Base-by-base conservation (phyloP, 1,284 basidiomycete genomes). In the Puccinia coronata region DNA sequence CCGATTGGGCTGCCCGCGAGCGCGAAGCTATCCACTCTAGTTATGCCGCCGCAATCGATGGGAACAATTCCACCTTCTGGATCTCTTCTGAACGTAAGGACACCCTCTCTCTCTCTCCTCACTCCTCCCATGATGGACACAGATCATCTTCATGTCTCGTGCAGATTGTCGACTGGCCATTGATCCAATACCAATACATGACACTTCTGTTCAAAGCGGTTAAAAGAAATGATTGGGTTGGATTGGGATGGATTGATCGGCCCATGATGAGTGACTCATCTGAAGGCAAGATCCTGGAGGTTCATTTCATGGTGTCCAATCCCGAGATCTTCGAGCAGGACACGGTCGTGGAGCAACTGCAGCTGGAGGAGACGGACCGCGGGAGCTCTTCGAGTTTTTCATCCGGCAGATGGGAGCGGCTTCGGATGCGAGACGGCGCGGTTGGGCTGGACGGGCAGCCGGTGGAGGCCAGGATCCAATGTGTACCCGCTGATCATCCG, bases 201-300 rank as follows among this genome's bases (percentile, higher is more conserved):
- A n/a, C n/a, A n/a, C n/a, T 61, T 61, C n/a, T 61, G 9, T 57
- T 61, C 28, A 16, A 77, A 84, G 84, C 83, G 16, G 82, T 84
- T 9, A 65, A 69, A n/a, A 69, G 69, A 28, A 73, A 82, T 70
- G 85, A 85, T 72, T 85, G 83, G 65, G 70, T 85, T 70, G 84
- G 83, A 0, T 59, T 85, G 9, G 82, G 76, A 16, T 67, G 85
- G 36, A 82, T 85, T 28, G 76, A 78, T 57, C 31, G 65, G 36
- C 67, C 67, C 1, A 28, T 70, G n/a, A 70, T 70, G 28, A 41
- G 61, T 39, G 67, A 70, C 28, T 31, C n/a, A 39, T 41, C 28
- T 20, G 12, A n/a, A n/a, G n/a, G 9, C 18, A 73, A 36, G 49
- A 73, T 34, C 28, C 2, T 73, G 8, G 53, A 73, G 36, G 23